A percentile compares a stretch with the other conserved stretches of the same genome.
Conservation (phyloP, 352 stramenopile species). For the Halophytophthora batemanensis region DNA sequence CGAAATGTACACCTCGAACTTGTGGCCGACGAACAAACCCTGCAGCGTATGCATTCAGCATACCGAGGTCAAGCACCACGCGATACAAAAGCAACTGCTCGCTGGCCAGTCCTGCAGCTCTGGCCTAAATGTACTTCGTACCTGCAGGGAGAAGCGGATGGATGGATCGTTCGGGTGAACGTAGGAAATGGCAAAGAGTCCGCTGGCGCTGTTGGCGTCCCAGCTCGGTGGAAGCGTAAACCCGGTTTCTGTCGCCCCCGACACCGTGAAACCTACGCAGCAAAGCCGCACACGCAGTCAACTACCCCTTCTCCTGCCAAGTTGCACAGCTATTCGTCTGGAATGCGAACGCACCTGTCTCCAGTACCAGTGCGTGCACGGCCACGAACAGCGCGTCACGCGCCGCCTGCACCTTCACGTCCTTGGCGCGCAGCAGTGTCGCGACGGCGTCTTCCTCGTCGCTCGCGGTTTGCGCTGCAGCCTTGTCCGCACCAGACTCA, state of each 20-base stretch:
- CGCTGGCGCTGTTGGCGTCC: slow-evolving; percentile 55
- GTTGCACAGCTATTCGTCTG: neutral
- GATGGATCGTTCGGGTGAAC: slow-evolving; percentile 46
- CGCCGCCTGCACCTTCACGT: slow-evolving; percentile 38
- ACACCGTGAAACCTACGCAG: slow-evolving; percentile 39
- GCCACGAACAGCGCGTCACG: slow-evolving; percentile 71
- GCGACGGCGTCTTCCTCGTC: slow-evolving; percentile 49
- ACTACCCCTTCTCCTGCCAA: neutral
- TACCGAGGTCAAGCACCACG: too few relatives aligned
- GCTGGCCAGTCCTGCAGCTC: neutral
- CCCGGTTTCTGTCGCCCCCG: slow-evolving; percentile 15
- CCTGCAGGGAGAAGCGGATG: slow-evolving; percentile 65
- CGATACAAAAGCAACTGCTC: neutral
- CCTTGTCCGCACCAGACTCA: slow-evolving; percentile 1
- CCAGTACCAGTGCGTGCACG: slow-evolving; percentile 66
- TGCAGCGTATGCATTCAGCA: too few relatives aligned
- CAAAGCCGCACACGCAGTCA: slow-evolving; percentile 5
- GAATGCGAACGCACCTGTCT: slow-evolving; percentile 44
- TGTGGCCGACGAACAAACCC: slow-evolving; percentile 70
- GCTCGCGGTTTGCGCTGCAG: slow-evolving; percentile 4
- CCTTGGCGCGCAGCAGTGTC: slow-evolving; percentile 37
- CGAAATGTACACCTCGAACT: slow-evolving; percentile 79
- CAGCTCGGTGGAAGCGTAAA: slow-evolving; percentile 47
- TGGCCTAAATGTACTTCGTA: slow-evolving; percentile 7
- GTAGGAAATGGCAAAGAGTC: slow-evolving; percentile 61